These are phyloP conservation scores for Neophaeococcomyces aloes DNA, from an alignment of 2,329 filamentous ascomycete species.

Conservation along the genomic window DNA sequence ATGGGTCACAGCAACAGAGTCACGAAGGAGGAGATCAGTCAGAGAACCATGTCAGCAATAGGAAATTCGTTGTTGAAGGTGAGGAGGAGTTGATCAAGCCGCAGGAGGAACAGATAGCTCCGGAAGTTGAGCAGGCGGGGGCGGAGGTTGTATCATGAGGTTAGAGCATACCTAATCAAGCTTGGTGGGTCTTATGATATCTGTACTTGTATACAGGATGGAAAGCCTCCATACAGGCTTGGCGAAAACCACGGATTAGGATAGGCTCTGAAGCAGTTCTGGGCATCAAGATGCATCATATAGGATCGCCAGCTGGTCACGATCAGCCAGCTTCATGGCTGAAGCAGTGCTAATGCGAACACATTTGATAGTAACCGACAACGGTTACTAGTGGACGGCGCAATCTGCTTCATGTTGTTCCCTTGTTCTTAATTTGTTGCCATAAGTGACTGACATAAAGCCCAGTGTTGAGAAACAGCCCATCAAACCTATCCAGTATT, in stretches of 20 bases:
- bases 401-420: not conserved
- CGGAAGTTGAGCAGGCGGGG: not conserved
- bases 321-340: not conserved
- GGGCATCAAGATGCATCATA: too few species aligned
- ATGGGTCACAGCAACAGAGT: constrained; percentile 11
- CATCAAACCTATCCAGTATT: too few species aligned
- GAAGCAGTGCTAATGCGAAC: constrained; percentile 6
- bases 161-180: too few species aligned
- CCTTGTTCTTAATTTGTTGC: not conserved
- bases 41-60: constrained; percentile 64
- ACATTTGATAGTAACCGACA: not conserved
- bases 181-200: not conserved
- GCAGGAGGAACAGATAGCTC: constrained; percentile 22
- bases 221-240: not conserved
- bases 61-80: constrained; percentile 70
- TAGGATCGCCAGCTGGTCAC: too few species aligned
- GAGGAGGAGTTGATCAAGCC: constrained; percentile 60
- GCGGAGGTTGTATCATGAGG: not conserved
- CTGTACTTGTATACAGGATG: constrained; percentile 6
- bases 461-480: too few species aligned
- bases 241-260: not conserved
- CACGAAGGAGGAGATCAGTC: constrained; percentile 19
- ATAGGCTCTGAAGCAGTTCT: not conserved
- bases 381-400: constrained; percentile 1
- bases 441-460: too few species aligned